Evolutionary conservation across 2,329 filamentous ascomycete species (phyloP).

Genomic region (Alternaria metachromatica): DNA sequence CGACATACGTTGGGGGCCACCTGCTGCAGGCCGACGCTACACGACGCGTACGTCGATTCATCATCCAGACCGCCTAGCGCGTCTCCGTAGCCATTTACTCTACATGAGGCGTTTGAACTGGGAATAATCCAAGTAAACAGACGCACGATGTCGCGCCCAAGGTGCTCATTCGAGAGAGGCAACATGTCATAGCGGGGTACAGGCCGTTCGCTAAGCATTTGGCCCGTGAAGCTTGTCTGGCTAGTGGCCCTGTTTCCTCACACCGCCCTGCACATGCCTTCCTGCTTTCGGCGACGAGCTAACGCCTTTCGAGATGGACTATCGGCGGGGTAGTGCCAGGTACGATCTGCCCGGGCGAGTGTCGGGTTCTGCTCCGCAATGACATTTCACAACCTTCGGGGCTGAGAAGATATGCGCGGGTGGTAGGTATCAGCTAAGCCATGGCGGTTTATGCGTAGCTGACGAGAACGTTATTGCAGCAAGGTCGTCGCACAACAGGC

Average conservation of each 20-base stretch:
- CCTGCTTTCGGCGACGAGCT: not conserved
- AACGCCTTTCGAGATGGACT: not conserved
- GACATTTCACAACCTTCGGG: not conserved
- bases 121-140: not conserved
- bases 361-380: not conserved
- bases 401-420: not conserved
- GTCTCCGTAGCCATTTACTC: not conserved
- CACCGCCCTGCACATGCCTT: constrained; percentile 13
- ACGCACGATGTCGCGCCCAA: constrained; percentile 1
- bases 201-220: constrained; percentile 23
- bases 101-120: not conserved
- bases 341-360: constrained; percentile 1
- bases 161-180: constrained; percentile 8
- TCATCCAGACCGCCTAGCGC: not conserved
- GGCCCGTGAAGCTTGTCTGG: constrained; percentile 26
- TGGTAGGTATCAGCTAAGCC: not conserved
- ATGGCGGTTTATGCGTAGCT: not conserved
- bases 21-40: constrained; percentile 6
- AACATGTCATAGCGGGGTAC: constrained; percentile 18
- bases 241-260: not conserved
- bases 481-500: not conserved
- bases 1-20: not conserved
- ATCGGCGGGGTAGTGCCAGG: constrained; percentile 8
- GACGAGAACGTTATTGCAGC: not conserved
- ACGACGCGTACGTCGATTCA: constrained; percentile 3